Conservation (phyloP, 345 rosid genomes). For the Aquilaria yunnanensis region DNA sequence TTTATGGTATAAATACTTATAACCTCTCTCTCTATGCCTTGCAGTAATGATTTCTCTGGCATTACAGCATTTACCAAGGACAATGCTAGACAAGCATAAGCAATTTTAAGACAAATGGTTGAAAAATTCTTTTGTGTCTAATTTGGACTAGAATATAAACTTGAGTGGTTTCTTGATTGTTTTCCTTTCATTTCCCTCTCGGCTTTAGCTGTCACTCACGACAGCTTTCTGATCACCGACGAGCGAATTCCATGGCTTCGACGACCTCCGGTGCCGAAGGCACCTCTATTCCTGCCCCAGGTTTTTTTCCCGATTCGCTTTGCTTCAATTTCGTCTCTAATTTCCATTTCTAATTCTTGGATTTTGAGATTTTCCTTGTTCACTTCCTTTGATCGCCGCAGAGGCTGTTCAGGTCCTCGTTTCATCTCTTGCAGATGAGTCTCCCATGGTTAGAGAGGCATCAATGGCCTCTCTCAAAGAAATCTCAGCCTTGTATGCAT, state of each 20-base stretch:
- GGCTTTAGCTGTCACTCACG: no score
- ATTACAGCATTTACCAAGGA: background rate
- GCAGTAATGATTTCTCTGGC: background rate
- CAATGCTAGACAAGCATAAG: no score
- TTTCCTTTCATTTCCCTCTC: no score
- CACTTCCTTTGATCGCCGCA: slow-evolving; percentile 18
- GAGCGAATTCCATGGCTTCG: slow-evolving; percentile 49
- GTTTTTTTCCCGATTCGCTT: slow-evolving; percentile 24
- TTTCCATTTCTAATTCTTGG: background rate
- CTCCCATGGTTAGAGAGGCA: slow-evolving; percentile 59
- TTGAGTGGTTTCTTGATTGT: no score
- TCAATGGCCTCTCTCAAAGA: slow-evolving; percentile 87
- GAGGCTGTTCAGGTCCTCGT: slow-evolving; percentile 88
- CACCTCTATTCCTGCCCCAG: slow-evolving; percentile 62
- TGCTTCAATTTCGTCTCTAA: background rate
- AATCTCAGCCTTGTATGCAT: slow-evolving; percentile 51
- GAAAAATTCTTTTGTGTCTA: no score
- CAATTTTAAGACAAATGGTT: no score
- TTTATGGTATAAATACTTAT: background rate
- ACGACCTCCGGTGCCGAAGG: slow-evolving; percentile 64
- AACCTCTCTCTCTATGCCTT: background rate
- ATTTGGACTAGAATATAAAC: no score
- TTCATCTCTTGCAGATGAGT: slow-evolving; percentile 82
- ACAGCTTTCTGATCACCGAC: no score
- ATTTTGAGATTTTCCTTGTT: background rate